Evolutionary conservation across 306 rosid species (phyloP).

Genomic region (Cicer cuneatum): DNA sequence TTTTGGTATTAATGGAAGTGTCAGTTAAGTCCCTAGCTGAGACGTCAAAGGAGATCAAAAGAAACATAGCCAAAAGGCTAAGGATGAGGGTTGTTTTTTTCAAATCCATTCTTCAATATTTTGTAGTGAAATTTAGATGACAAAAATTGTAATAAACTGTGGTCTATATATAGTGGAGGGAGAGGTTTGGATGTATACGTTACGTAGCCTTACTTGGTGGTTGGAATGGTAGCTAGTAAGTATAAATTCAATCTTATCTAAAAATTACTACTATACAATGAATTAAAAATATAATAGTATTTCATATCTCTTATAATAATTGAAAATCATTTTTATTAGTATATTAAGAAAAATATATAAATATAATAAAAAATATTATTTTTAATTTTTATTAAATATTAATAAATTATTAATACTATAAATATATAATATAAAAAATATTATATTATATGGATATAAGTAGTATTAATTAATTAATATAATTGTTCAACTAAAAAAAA

Average conservation of each 20-base stretch:
- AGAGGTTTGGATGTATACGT: no score
- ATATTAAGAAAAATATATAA: no score
- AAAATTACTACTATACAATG: neutral
- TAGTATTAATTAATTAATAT: no score
- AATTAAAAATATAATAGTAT: no score
- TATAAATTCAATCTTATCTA: neutral
- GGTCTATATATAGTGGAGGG: constrained; percentile 32
- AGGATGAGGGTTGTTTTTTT: constrained; percentile 43
- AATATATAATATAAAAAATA: no score
- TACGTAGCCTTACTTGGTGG: neutral
- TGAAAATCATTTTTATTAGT: no score
- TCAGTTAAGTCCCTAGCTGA: constrained; percentile 46
- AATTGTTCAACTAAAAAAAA: no score
- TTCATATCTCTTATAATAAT: no score
- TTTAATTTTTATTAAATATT: no score
- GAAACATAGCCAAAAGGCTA: constrained; percentile 50
- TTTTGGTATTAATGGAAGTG: constrained; percentile 27
- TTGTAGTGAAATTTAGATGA: constrained; percentile 16
- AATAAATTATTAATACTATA: no score
- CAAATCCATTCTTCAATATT: constrained; percentile 49
- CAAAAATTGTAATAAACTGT: neutral
- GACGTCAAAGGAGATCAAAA: constrained; percentile 39
- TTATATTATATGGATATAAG: no score
- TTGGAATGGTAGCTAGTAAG: neutral
- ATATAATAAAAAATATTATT: no score